Base-by-base conservation (phyloP, 192 early-diverging fungal species). In the Haplosporangium gracile region DNA sequence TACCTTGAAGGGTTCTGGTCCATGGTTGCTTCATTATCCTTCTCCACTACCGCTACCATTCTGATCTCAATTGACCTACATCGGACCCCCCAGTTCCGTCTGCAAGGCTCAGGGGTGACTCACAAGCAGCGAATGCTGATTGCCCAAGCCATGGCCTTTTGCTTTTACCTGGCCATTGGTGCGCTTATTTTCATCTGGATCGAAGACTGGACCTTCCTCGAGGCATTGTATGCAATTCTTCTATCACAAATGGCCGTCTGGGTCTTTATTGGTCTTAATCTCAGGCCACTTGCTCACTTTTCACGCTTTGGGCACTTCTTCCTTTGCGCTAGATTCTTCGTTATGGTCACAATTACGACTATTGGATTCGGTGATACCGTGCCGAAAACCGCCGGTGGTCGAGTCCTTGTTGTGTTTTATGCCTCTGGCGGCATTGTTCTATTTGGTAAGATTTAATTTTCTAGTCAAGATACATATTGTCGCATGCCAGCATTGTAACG, bases 121-220 rank as follows among this genome's bases (percentile, higher is more conserved):
- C 72, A 74, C 11, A 74, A 74, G 49, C 72, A 74, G 11, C 72
- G 72, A 7, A 74, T 74, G 39, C 24, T 74, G 47, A 74, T 74
- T 22, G 72, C 72, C n/a, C 39, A 74, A 47, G 72, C 72, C 5
- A 74, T 74, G 72, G 36, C 72, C 11, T 45, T 74, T 34, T 74
- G 72, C 40, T 74, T 74, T 2, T 74, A 74, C 49, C 49, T 74
- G 42, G 72, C 72, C 49, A 47, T 74, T 32, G 72, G 72, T 8
- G 72, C 72, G 22, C 34, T 74, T 2, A 43, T 74, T 18, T 74
- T 74, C 36, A 74, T 74, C 29, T 74, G 72, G 72, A 45, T 74
- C 72, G 72, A 74, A 29, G 40, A 53, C 36, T 74, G 72, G 72
- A 26, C 72, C 9, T 74, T 74, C 26, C 13, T 53, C 13, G 72